Evolutionary conservation across 768 basidiomycete species (phyloP), one percentile per base, ranked within the genome.

Genomic region (Rhizopogon roseolus): DNA sequence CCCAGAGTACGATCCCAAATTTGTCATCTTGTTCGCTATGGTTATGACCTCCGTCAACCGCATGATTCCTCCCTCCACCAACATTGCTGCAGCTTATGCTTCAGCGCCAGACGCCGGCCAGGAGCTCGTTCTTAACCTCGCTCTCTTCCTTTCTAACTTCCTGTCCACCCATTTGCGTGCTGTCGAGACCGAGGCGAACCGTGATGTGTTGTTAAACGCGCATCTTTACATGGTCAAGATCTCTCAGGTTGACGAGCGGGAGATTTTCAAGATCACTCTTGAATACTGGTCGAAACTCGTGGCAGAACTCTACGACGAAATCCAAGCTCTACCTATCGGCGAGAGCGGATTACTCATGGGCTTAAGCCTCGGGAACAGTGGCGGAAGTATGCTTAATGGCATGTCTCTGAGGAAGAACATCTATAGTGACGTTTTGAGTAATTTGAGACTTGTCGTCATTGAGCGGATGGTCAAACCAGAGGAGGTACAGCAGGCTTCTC

Each of bases 391-490:
- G 81, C 73, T 91, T 25, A 84, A 81, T 57, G 86, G 88, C 46
- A 84, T 90, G 76, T 81, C 88, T 2, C 67, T 95, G 61, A 76
- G 97, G 61, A 95, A 98, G 79, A 93, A 93, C 67, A 90, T 97
- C 56, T 99, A 98, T 66, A 86, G 86, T 56, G 95, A 98, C 60
- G 93, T 99, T 10, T 75, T 99, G 50, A 93, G 90, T 29, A 97
- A 99, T 68, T 68, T 99, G 62, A 82, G 97, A 41, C 71, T 98
- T 55, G 96, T 98, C 42, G 93, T 99, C 64, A 96, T 98, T 61
- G 96, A 98, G 73, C 82, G 92, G 63, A 99, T 99, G 97, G 97
- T 98, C 59, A 99, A 98, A 69, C 97, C 97, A 5, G 97, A 99
- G 70, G 97, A 99, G 82, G 96, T 93, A 56, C 39, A 80, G 68